Evolutionary conservation across 768 basidiomycete species (phyloP).

Genomic region (Naganishia randhawae): DNA sequence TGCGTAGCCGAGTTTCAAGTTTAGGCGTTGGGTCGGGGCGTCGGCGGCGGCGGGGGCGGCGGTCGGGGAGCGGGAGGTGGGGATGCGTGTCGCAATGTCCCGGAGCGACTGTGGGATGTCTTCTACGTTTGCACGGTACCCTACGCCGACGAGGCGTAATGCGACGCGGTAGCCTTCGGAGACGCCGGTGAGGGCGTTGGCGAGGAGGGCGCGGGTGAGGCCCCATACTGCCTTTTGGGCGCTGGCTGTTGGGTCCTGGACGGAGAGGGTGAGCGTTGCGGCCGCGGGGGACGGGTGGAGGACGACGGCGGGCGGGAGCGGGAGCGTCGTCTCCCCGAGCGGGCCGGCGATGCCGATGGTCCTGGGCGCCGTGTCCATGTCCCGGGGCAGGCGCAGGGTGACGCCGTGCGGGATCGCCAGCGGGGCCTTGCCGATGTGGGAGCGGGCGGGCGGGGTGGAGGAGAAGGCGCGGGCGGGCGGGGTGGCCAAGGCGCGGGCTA

Average conservation of each 20-base stretch:
- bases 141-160: constrained; percentile 87
- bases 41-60: constrained; percentile 58
- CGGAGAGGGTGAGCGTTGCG: constrained; percentile 34
- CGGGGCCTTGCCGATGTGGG: constrained; percentile 57
- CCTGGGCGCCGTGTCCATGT: no score
- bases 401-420: constrained; percentile 59
- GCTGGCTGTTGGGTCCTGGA: constrained; percentile 61
- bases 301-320: constrained; percentile 56
- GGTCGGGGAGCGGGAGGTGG: background rate
- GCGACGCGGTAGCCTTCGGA: constrained; percentile 79
- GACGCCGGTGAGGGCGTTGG: constrained; percentile 85
- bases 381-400: constrained; percentile 44
- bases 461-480: constrained; percentile 31
- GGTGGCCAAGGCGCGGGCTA: background rate
- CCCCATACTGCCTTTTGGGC: constrained; percentile 90
- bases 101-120: constrained; percentile 43
- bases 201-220: constrained; percentile 81
- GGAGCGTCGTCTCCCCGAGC: constrained; percentile 57
- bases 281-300: constrained; percentile 35
- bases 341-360: constrained; percentile 61
- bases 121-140: constrained; percentile 84
- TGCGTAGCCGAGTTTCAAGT: constrained; percentile 88
- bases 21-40: constrained; percentile 57
- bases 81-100: background rate
- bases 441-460: constrained; percentile 34